Evolutionary conservation across 495 filamentous ascomycete genomes (phyloP), one percentile per base, ranked within the genome.

Genomic region (Neurospora intermedia): DNA sequence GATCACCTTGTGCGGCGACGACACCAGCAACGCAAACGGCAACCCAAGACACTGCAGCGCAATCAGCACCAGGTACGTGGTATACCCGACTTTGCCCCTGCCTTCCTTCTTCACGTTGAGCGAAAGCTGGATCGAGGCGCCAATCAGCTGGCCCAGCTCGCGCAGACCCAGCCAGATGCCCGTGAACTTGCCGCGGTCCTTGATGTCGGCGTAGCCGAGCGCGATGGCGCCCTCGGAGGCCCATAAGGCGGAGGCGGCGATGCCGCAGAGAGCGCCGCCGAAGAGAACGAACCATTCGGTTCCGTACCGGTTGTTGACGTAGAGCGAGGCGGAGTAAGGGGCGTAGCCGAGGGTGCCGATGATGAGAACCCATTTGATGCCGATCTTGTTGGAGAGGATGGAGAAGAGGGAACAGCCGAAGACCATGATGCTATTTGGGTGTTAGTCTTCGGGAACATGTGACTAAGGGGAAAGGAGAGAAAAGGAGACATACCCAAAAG

Each of bases 101-200:
- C 81, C 78, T 23, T 82, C 79, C 6, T 81, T 77, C 39, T 82
- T 76, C 41, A 82, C 81, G 74, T 90, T 90, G 35, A 89, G 78
- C 2, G 82, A 85, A 1, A 90, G 84, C 66, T 86, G 84, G 70
- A 90, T 87, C n/a, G 87, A 84, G 13, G 82, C 82, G 0, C 87
- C 88, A 70, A 89, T 83, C 3, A 90, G 78, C 35, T 87, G 85
- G 7, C 88, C 88, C 39, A 88, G 81, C 62, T 88, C 86, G 11
- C 86, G 84, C 41, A 89, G 84, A 41, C 85, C 84, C 43, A 89
- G 84, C 87, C 88, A 90, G 69, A 88, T 88, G 38, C 83, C 86
- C 39, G 87, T 84, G 74, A 84, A 88, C 27, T 84, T 82, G n/a
- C 87, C 87, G 13, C 87, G 78, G 71, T 88, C 84, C 38, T 84